A percentile compares a stretch with the other conserved stretches of the same genome.
Conservation (phyloP, 257 asterid species). For the Fraxinus quadrangulata region DNA sequence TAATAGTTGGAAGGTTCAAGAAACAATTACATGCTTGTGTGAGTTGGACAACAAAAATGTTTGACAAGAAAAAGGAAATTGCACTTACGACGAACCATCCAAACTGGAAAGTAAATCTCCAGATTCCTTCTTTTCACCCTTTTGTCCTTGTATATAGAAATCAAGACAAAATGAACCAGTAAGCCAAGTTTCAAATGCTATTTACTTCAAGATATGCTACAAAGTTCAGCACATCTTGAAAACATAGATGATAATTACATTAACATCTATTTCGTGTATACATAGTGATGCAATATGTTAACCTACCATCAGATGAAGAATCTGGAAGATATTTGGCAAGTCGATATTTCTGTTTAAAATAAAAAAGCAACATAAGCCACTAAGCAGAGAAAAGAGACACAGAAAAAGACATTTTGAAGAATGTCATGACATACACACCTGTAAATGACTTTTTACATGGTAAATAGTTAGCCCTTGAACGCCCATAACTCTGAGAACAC, state of each 20-base stretch:
- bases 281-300: constrained; percentile 12
- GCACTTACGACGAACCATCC: constrained; percentile 94
- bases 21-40: background rate
- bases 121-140: constrained; percentile 81
- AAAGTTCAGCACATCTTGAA: background rate
- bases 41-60: constrained; percentile 2
- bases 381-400: constrained; percentile 19
- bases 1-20: background rate
- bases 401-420: constrained; percentile 16
- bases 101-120: constrained; percentile 72
- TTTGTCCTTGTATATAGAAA: constrained; percentile 56
- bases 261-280: background rate
- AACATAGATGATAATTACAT: constrained; percentile 20
- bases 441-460: constrained; percentile 98
- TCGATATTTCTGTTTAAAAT: constrained; percentile 77
- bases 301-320: constrained; percentile 88
- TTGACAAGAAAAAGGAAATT: constrained; percentile 20
- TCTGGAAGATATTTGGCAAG: constrained; percentile 99
- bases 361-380: constrained; percentile 26
- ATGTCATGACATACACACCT: constrained; percentile 48
- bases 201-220: background rate
- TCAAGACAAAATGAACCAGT: constrained; percentile 25
- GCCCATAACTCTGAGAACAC: constrained; percentile 98
- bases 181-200: constrained; percentile 12
- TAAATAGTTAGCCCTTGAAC: constrained; percentile 94